Evolutionary conservation across 2,329 filamentous ascomycete genomes (phyloP).

Genomic region (Cercospora citrullina): DNA sequence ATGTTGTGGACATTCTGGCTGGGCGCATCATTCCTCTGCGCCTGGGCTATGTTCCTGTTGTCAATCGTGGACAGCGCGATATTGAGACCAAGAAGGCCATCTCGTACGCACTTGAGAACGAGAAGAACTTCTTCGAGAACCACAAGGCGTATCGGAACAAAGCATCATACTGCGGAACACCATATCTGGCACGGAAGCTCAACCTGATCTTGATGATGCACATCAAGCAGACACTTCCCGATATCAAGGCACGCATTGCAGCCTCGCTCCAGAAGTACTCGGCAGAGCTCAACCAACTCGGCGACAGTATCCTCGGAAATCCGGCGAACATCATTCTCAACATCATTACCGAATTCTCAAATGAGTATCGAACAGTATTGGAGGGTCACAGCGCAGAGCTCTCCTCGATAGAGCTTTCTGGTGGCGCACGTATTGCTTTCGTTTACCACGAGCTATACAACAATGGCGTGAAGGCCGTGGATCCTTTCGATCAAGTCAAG

Average conservation of each 20-base stretch:
- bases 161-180: constrained; percentile 96
- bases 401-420: constrained; percentile 89
- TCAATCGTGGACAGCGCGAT: constrained; percentile 95
- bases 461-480: constrained; percentile 95
- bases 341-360: constrained; percentile 98
- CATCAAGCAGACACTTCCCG: constrained; percentile 98
- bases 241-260: constrained; percentile 97
- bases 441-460: constrained; percentile 98
- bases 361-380: constrained; percentile 93
- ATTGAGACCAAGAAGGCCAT: constrained; percentile 99
- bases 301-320: constrained; percentile 94
- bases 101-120: constrained; percentile 82
- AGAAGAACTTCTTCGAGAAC: constrained; percentile 97
- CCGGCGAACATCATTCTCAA: constrained; percentile 95
- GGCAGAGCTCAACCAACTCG: constrained; percentile 75
- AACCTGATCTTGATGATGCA: constrained; percentile 99
- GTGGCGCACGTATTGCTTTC: constrained; percentile 96
- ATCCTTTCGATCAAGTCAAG: constrained; percentile 96
- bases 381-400: constrained; percentile 97
- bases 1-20: constrained; percentile 97
- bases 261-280: constrained; percentile 91
- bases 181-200: constrained; percentile 92
- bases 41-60: constrained; percentile 93
- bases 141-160: constrained; percentile 99
- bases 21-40: constrained; percentile 94